These are phyloP conservation scores for Leptomonas pyrrhocoris DNA, from an alignment of 208 protist genomes.

Conservation along the genomic window DNA sequence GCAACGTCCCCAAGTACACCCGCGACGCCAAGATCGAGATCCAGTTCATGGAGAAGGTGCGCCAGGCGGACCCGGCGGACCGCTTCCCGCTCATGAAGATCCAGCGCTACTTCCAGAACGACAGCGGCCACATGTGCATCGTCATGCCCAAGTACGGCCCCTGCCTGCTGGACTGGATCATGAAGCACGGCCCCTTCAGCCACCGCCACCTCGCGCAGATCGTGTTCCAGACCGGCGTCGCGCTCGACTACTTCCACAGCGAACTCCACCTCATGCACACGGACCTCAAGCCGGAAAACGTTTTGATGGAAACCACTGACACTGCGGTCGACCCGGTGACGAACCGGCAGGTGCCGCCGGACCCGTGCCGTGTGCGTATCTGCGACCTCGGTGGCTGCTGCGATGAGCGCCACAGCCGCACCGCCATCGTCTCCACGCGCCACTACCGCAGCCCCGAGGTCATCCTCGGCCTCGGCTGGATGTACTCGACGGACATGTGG, in stretches of 20 bases:
- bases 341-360: conserved; percentile 37
- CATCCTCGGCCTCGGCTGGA: conserved; percentile 74
- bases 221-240: conserved; percentile 69
- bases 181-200: conserved; percentile 72
- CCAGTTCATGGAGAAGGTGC: conserved; percentile 84
- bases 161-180: conserved; percentile 85
- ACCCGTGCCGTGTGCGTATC: conserved; percentile 60
- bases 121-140: conserved; percentile 85
- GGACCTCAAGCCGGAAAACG: conserved; percentile 85
- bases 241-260: conserved; percentile 81
- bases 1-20: conserved; percentile 85
- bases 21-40: conserved; percentile 89
- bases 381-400: conserved; percentile 63
- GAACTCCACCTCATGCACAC: conserved; percentile 81
- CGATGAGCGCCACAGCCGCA: conserved; percentile 40
- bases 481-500: conserved; percentile 69
- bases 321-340: conserved; percentile 81
- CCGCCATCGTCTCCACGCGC: conserved; percentile 41
- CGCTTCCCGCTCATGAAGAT: conserved; percentile 81
- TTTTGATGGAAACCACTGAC: conserved; percentile 72
- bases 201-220: conserved; percentile 82
- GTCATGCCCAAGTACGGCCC: conserved; percentile 72
- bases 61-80: conserved; percentile 66
- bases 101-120: conserved; percentile 82
- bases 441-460: conserved; percentile 84